Evolutionary conservation across 2,329 filamentous ascomycete genomes (phyloP), one percentile per base, ranked within the genome.

Genomic region (Colletotrichum zoysiae): DNA sequence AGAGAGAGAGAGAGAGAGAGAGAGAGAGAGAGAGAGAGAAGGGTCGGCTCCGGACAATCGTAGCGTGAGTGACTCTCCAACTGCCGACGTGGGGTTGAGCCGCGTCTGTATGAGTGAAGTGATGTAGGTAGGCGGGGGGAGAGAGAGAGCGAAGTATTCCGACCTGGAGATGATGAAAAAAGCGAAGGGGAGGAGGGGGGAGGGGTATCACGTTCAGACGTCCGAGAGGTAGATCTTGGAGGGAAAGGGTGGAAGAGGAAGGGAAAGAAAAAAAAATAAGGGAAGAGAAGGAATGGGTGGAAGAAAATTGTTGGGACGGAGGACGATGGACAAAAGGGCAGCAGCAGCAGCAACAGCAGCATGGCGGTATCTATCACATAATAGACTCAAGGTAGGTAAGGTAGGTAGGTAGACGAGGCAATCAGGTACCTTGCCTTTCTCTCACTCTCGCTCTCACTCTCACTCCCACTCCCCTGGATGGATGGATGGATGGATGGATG

Each of bases 331-430:
- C 58, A 69, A 58, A 61, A 60, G 69, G 3, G 26, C 26, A 26
- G 26, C 26, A 57, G 50, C 20, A 56, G 8, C 44, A 5, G 44
- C 5, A 38, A 51, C n/a, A 48, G 33, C 42, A 56, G 60, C 51
- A 68, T 63, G 62, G 60, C 55, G 35, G 70, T 66, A 71, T 71
- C 69, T 66, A 71, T 71, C 69, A 71, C 69, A 71, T 58, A 69
- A 71, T 40, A 35, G 38, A 51, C 26, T 40, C 23, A 30, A 61
- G 30, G 55, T 44, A 40, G 35, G 35, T 38, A 30, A 61, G 30
- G 55, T 44, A 40, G 35, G 35, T 38, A 35, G 7, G 35, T 35
- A 30, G 30, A 3, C 30, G 4, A 30, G 30, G 30, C 30, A 30
- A 30, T 38, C 11, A 44, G 26, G 33, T 57, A 38, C 57, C 59